A percentile compares a stretch with the other conserved stretches of the same genome.
Conservation (phyloP, 495 filamentous ascomycete species). For the Chaetomium fimeti region DNA sequence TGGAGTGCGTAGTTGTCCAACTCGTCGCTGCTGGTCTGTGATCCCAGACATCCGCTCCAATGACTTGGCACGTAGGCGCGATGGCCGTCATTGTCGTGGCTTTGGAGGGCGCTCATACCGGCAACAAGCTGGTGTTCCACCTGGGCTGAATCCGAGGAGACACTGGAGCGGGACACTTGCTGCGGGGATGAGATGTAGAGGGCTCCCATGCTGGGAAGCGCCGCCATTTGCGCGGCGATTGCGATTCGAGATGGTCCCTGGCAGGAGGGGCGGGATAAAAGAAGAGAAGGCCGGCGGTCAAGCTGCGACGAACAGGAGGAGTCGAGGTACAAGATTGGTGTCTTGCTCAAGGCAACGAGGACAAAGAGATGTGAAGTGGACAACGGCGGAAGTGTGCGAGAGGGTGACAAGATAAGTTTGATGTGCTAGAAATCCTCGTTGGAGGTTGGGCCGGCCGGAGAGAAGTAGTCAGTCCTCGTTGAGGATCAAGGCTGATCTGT, state of each 20-base stretch:
- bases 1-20: conserved; percentile 35
- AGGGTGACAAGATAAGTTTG: conserved; percentile 25
- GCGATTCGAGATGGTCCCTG: conserved; percentile 8
- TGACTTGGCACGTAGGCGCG: conserved; percentile 21
- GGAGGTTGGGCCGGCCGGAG: conserved; percentile 4
- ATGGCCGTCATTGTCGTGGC: conserved; percentile 16
- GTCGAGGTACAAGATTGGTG: neutral
- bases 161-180: conserved; percentile 12
- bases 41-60: conserved; percentile 25
- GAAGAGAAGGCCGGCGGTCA: conserved; percentile 1
- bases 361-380: conserved; percentile 10
- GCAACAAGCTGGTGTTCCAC: conserved; percentile 11
- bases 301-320: neutral
- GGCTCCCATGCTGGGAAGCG: conserved; percentile 18
- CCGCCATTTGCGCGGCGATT: conserved; percentile 17
- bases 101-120: conserved; percentile 14
- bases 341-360: conserved; percentile 3
- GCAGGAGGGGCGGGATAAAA: neutral
- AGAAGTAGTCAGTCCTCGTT: conserved; percentile 8
- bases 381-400: conserved; percentile 12
- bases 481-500: conserved; percentile 9
- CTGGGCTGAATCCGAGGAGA: conserved; percentile 12
- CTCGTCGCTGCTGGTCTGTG: conserved; percentile 24
- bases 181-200: conserved; percentile 20
- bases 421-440: conserved; percentile 17